phyloP scores from a whole-genome alignment of 257 asterid genomes.

The Ligustrum vulgare region DNA sequence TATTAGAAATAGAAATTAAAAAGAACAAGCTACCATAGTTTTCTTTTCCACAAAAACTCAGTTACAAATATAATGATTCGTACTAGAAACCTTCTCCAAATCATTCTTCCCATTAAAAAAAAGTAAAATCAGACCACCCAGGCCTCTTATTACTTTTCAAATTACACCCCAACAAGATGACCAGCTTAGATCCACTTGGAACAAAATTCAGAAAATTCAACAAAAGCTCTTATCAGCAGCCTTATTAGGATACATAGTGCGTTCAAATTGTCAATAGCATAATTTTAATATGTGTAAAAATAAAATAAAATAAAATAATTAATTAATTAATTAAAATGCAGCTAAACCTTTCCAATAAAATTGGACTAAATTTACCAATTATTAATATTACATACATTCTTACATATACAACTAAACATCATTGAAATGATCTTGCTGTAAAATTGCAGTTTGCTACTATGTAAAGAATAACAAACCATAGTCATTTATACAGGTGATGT shows the following conservation, averaged over 20 bases:
- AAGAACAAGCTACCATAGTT: not conserved
- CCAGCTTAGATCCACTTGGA: slow-evolving; percentile 16
- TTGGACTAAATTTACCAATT: not conserved
- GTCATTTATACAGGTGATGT: not conserved
- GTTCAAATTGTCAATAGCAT: not conserved
- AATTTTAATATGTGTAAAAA: not conserved
- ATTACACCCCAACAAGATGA: not conserved
- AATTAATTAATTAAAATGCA: too few species aligned
- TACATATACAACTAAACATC: not conserved
- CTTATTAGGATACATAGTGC: not conserved
- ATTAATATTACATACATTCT: not conserved
- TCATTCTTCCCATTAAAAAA: not conserved
- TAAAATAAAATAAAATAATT: not conserved
- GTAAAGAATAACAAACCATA: not conserved
- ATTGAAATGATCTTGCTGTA: not conserved
- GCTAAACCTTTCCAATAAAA: not conserved
- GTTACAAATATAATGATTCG: not conserved
- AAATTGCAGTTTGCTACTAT: not conserved
- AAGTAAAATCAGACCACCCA: not conserved
- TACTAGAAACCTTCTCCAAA: not conserved
- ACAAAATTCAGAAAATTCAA: not conserved
- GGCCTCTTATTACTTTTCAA: not conserved
- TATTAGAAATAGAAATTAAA: too few species aligned
- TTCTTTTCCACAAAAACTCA: not conserved
- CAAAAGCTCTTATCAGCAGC: not conserved